Evolutionary conservation across 164 flowering plant species (phyloP).

Genomic region (Magnolia sinica): DNA sequence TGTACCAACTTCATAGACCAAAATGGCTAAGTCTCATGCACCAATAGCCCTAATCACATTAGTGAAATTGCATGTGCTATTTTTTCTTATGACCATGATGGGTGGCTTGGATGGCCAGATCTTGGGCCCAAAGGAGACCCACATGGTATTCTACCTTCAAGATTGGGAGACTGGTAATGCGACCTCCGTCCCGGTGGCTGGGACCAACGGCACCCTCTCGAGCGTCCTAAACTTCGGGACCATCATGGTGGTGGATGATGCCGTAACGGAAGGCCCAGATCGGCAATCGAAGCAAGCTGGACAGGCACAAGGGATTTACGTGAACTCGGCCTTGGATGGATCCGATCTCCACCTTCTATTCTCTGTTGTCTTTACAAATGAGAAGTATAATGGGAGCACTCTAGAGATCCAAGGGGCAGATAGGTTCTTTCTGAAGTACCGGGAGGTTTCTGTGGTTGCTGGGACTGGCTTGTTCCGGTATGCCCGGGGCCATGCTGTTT

Average conservation of each 20-base stretch:
- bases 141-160: background rate
- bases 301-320: slow-evolving; percentile 6
- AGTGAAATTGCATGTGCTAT: too few relatives aligned
- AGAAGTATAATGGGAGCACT: slow-evolving; percentile 3
- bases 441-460: slow-evolving; percentile 4
- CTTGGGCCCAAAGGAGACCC: background rate
- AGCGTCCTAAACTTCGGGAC: background rate
- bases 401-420: slow-evolving; percentile 2
- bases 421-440: background rate
- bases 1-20: too few relatives aligned
- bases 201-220: background rate
- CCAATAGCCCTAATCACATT: too few relatives aligned
- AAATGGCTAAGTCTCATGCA: too few relatives aligned
- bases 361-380: background rate
- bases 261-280: slow-evolving; percentile 1
- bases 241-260: slow-evolving; percentile 1
- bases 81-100: too few relatives aligned
- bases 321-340: background rate
- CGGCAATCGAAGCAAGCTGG: background rate
- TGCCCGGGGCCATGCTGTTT: slow-evolving; percentile 1
- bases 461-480: background rate
- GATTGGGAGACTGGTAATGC: background rate
- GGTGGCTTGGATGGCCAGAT: too few relatives aligned
- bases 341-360: background rate
- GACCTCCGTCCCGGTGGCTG: background rate